Evolutionary conservation across 768 basidiomycete genomes (phyloP).

Genomic region (Phaeolepiota aurea): DNA sequence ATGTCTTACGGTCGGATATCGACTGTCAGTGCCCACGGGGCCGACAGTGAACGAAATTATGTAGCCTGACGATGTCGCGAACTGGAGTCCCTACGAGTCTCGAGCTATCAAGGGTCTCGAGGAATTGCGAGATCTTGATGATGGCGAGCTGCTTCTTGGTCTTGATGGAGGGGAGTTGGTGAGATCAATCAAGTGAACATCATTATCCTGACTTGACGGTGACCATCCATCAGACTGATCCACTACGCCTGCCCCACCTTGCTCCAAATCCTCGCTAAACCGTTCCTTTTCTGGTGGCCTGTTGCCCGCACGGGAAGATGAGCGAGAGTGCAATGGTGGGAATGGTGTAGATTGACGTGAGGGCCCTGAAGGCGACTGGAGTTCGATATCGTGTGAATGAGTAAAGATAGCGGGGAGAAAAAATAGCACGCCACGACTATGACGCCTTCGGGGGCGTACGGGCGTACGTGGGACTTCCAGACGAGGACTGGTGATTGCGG

Average conservation of each 20-base stretch:
- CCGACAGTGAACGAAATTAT: too few relatives aligned
- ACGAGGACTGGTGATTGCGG: constrained; percentile 35
- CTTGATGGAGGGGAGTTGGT: constrained; percentile 17
- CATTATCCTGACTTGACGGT: neutral
- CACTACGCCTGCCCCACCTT: neutral
- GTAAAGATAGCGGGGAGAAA: constrained; percentile 80
- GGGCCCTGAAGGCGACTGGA: constrained; percentile 22
- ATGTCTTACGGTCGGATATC: too few relatives aligned
- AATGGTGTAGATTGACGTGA: constrained; percentile 13
- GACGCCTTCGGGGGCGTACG: constrained; percentile 34
- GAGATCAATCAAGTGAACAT: too few relatives aligned
- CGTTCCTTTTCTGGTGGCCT: constrained; percentile 39
- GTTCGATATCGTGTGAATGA: constrained; percentile 37
- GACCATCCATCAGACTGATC: neutral
- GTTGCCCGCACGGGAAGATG: constrained; percentile 14
- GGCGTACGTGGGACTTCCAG: constrained; percentile 36
- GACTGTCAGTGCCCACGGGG: too few relatives aligned
- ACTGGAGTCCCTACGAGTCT: constrained; percentile 9
- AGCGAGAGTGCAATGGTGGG: constrained; percentile 16
- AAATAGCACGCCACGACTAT: constrained; percentile 60
- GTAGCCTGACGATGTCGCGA: too few relatives aligned
- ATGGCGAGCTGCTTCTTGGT: constrained; percentile 13
- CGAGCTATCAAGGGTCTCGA: constrained; percentile 11
- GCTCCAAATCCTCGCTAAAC: constrained; percentile 24
- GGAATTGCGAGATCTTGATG: constrained; percentile 14